Evolutionary conservation across 2,329 filamentous ascomycete species (phyloP), one percentile per base, ranked within the genome.

Genomic region (Talaromyces sp.): DNA sequence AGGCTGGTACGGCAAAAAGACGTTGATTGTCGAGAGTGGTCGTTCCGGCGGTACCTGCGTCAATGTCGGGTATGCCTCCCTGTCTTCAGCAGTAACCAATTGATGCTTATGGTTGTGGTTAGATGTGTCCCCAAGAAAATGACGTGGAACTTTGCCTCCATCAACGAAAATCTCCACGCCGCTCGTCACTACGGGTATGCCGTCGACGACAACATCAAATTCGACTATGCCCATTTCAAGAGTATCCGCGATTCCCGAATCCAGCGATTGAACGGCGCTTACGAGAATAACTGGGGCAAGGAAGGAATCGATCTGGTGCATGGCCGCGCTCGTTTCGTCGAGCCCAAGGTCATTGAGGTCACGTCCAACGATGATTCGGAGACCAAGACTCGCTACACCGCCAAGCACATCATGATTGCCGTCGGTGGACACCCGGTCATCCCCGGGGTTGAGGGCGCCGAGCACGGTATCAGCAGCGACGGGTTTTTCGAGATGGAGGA

Each of bases 61-160:
- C 61, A 83, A 83, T 68, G 82, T 83, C 67, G 82, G 81, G 80
- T 82, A 73, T 67, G 77, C 70, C 35, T 44, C 21, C 8, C 42
- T 12, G 12, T 37, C 52, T 6, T 12, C 54, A 11, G 11, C 62
- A 35, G 40, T 33, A 40, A n/a, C 18, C 11, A 39, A 23, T 8
- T 23, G 18, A 21, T 16, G 55, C 9, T 50, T 21, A 58, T 37
- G 16, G 35, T 16, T 39, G 39, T 25, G 60, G 62, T 35, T 61
- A 82, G 82, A 62, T 83, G 80, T 65, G 78, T 82, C 6, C 81
- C 81, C 31, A 83, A 83, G 71, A 83, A 82, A 65, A 81, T 82
- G 74, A 82, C 80, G 52, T 82, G 78, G 79, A 82, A 82, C 69
- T 80, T 81, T 63, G 79, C 80, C 5, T 78, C 79, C 31, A 75